A percentile compares a stretch with the other conserved stretches of the same genome.
Evolutionary conservation across 305 asterid species (phyloP).

Genomic region (Ajuga reptans): DNA sequence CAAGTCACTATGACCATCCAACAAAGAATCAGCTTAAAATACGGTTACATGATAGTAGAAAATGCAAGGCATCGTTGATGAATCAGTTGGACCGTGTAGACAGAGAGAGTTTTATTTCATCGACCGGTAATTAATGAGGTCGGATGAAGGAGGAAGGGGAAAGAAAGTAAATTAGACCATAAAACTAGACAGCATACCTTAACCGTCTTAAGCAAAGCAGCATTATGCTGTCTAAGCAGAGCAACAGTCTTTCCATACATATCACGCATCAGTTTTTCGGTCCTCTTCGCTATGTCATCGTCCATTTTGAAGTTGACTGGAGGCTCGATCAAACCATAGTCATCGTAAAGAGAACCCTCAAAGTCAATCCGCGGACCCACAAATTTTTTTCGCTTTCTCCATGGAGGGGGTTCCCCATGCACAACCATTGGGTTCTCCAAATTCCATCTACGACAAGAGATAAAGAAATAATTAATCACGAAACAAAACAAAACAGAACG

Average conservation of each 20-base stretch:
- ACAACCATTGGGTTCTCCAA: slow-evolving; percentile 79
- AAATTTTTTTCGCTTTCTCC: slow-evolving; percentile 63
- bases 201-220: slow-evolving; percentile 80
- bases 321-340: slow-evolving; percentile 62
- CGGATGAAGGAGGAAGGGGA: background rate
- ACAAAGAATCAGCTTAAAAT: too few species aligned
- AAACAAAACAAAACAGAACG: background rate
- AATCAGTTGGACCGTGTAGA: too few species aligned
- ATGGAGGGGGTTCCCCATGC: slow-evolving; percentile 90
- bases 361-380: slow-evolving; percentile 90
- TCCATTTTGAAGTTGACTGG: slow-evolving; percentile 77
- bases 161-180: background rate
- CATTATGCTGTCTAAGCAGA: slow-evolving; percentile 65
- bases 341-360: slow-evolving; percentile 85
- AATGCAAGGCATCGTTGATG: too few species aligned
- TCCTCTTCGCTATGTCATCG: slow-evolving; percentile 69
- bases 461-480: background rate
- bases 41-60: too few species aligned
- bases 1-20: too few species aligned
- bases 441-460: slow-evolving; percentile 58
- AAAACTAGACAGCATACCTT: slow-evolving; percentile 43
- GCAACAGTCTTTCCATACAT: slow-evolving; percentile 63
- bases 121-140: background rate
- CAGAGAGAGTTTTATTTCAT: background rate
- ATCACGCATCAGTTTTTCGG: slow-evolving; percentile 59